Percentiles rank a stretch among this genome's conserved stretches.
Evolutionary conservation across 495 filamentous ascomycete genomes (phyloP).

Genomic region (Platismatia glauca): DNA sequence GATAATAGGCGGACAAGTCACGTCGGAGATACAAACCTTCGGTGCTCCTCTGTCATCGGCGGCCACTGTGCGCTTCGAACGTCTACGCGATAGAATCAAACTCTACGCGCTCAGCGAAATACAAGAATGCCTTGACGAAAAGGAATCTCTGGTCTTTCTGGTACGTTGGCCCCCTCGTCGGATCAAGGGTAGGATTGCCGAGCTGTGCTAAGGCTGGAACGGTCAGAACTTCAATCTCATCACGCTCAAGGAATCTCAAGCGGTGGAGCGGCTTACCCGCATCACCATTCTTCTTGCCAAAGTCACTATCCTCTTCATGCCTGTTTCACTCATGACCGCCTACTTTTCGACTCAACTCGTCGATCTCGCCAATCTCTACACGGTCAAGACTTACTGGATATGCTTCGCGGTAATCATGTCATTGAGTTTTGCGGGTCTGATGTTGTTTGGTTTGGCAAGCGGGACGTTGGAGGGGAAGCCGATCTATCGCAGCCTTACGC

Average conservation of each 20-base stretch:
- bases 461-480: constrained; percentile 44
- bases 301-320: constrained; percentile 75
- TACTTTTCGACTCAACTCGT: constrained; percentile 70
- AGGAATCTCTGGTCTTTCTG: constrained; percentile 66
- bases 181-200: not conserved
- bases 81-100: constrained; percentile 65
- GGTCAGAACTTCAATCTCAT: constrained; percentile 78
- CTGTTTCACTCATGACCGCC: constrained; percentile 73
- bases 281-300: constrained; percentile 78
- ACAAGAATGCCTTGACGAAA: constrained; percentile 68
- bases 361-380: constrained; percentile 50
- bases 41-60: constrained; percentile 54
- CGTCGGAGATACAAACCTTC: constrained; percentile 30
- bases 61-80: constrained; percentile 64
- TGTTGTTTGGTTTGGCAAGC: constrained; percentile 38
- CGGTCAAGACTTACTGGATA: constrained; percentile 59
- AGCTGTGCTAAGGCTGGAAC: constrained; percentile 18
- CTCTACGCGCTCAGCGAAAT: constrained; percentile 75
- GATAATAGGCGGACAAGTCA: not conserved
- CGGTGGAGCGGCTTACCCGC: constrained; percentile 67
- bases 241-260: constrained; percentile 71
- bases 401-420: constrained; percentile 59
- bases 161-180: constrained; percentile 28
- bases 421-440: constrained; percentile 50
- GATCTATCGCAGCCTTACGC: constrained; percentile 31